phyloP scores from a whole-genome alignment of 176 grass and related monocot genomes.

The Oryza officinalis region DNA sequence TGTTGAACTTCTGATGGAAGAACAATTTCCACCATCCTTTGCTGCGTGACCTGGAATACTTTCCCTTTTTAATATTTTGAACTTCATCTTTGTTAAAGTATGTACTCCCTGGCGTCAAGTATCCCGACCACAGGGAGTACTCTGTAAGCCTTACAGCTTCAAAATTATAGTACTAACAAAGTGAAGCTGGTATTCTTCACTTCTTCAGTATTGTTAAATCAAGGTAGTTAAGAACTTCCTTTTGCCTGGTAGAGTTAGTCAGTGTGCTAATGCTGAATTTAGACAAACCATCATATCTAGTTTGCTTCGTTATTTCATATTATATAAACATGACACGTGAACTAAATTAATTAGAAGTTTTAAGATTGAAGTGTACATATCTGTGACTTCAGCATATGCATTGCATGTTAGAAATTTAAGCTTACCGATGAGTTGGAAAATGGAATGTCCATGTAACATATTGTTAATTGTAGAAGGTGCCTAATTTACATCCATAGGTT shows the following conservation, averaged over 20 bases:
- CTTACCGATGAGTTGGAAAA: background rate
- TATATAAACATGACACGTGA: constrained; percentile 7
- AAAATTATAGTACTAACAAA: background rate
- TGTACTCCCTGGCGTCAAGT: no score
- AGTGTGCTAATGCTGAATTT: background rate
- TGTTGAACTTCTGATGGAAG: background rate
- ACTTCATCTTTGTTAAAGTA: no score
- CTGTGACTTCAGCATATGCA: background rate
- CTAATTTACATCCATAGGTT: background rate
- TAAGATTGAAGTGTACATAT: background rate
- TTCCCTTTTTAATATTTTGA: background rate
- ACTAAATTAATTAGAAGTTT: constrained; percentile 2
- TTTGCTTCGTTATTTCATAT: background rate
- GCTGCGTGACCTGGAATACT: background rate
- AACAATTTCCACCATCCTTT: background rate
- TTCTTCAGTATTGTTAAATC: background rate
- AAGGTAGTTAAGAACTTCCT: background rate
- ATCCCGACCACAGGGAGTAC: no score
- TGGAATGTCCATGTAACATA: background rate
- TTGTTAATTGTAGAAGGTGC: background rate
- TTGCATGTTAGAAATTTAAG: background rate
- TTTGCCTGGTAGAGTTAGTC: background rate
- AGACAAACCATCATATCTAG: background rate
- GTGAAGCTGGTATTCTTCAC: background rate
- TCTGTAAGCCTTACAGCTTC: background rate